A percentile compares a stretch with the other conserved stretches of the same genome.
These are phyloP conservation scores for Papiliotrema nemorosa DNA, from an alignment of 1,284 basidiomycete genomes.

Conservation along the genomic window DNA sequence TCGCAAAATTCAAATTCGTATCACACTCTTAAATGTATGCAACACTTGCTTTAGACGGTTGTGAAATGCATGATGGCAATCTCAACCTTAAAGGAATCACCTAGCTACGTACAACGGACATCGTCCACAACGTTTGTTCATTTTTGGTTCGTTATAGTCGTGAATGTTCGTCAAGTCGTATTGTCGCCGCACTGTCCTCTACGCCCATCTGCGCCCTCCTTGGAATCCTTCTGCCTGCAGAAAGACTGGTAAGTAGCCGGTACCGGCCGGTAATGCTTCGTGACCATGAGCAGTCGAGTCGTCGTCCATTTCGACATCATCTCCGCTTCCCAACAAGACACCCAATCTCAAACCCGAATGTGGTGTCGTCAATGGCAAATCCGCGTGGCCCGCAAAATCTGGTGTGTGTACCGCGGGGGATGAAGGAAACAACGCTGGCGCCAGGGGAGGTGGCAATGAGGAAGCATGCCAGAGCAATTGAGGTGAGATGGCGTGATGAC, in stretches of 20 bases:
- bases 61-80: too few species aligned
- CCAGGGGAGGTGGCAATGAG: constrained; percentile 17
- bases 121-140: not conserved
- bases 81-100: too few species aligned
- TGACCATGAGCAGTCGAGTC: constrained; percentile 25
- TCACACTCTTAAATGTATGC: too few species aligned
- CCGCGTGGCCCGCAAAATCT: constrained; percentile 8
- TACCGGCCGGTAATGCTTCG: not conserved
- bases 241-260: constrained; percentile 26
- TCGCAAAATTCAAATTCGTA: too few species aligned
- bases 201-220: too few species aligned
- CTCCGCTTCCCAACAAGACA: constrained; percentile 31
- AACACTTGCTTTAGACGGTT: too few species aligned
- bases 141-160: not conserved
- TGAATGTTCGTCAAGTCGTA: not conserved
- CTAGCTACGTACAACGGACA: too few species aligned
- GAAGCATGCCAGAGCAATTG: constrained; percentile 23
- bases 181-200: too few species aligned
- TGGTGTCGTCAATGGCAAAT: constrained; percentile 9
- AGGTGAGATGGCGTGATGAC: constrained; percentile 13
- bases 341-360: constrained; percentile 38
- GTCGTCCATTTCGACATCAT: constrained; percentile 16
- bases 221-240: constrained; percentile 21
- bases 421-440: constrained; percentile 31
- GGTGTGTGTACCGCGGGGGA: constrained; percentile 26